phyloP scores from a whole-genome alignment of 1,139 yeast species.

The Diutina ranongensis region DNA sequence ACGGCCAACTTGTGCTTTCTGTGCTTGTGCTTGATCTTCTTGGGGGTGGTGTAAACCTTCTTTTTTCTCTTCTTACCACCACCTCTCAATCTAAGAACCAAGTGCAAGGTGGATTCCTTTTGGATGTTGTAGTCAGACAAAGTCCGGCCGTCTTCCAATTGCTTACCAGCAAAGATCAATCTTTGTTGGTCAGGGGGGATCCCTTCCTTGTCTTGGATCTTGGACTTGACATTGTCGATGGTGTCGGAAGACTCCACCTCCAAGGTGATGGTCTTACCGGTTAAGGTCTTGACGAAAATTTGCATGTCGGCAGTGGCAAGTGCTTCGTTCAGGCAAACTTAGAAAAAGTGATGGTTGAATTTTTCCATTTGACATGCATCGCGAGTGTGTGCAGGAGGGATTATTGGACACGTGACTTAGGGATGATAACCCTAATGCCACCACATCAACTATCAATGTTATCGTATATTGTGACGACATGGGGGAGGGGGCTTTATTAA shows the following conservation, averaged over 20 bases:
- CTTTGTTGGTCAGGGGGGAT: slow-evolving; percentile 99
- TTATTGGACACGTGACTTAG: too few relatives aligned
- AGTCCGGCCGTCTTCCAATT: slow-evolving; percentile 98
- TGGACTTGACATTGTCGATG: slow-evolving; percentile 97
- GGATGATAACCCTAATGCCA: too few relatives aligned
- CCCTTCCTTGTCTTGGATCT: slow-evolving; percentile 99
- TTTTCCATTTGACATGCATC: not conserved
- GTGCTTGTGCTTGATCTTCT: slow-evolving; percentile 99
- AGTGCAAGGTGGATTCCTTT: slow-evolving; percentile 97
- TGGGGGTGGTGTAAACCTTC: slow-evolving; percentile 99
- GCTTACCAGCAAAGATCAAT: slow-evolving; percentile 99
- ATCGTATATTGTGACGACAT: too few relatives aligned
- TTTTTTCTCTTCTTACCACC: slow-evolving; percentile 99
- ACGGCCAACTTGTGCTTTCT: slow-evolving; percentile 99
- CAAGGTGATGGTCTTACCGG: slow-evolving; percentile 98
- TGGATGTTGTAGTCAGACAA: slow-evolving; percentile 99
- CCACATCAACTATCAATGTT: too few relatives aligned
- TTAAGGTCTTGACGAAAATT: slow-evolving; percentile 96
- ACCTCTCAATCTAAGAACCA: slow-evolving; percentile 98
- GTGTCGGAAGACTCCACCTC: slow-evolving; percentile 99
- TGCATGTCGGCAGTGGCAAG: slow-evolving; percentile 54
- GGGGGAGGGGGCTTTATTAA: too few relatives aligned
- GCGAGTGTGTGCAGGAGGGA: not conserved
- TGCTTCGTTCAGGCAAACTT: slow-evolving; percentile 6
- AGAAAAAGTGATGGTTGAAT: not conserved